Evolutionary conservation across 2,329 filamentous ascomycete genomes (phyloP), one percentile per base, ranked within the genome.

Genomic region (Chaetomiaceae sp.): DNA sequence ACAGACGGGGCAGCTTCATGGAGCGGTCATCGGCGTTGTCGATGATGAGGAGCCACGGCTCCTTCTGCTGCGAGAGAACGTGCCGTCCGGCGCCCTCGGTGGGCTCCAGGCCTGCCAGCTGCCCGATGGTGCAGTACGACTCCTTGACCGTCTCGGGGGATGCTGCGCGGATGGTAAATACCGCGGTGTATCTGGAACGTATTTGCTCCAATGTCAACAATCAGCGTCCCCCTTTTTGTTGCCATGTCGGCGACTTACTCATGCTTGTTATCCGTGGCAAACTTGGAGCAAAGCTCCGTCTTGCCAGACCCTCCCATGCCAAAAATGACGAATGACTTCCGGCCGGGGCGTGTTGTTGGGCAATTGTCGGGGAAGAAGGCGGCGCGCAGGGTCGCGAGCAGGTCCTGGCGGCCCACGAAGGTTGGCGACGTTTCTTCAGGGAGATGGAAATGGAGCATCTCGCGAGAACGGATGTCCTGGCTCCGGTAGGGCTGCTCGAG

Each of bases 1-100:
- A 46, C 17, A 46, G n/a, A 14, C 43, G 43, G 14, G 17, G 15
- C 19, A 46, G 29, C 19, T 46, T 46, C 14, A 46, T 36, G 19
- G 43, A 46, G 19, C 31, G 43, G 17, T 46, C 46, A 19, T 54
- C 54, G 20, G 51, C 54, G 25, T 57, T 54, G 51, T 57, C 54
- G 14, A 57, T 54, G 46, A 57, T 57, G 34, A 57, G 54, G 11
- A 57, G 51, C 54, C 54, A 57, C 12, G 46, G 42, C n/a, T 57
- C 42, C 15, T 22, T 44, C 20, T 54, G 51, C 33, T 57, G 54
- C 12, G 51, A 43, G 8, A 54, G 43, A 17, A 54, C 46, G 31
- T 54, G 46, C 9, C 38, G 33, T 17, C 54, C 54, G 8, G 54
- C 40, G 33, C 46, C 43, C 23, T 57, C 54, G 5, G 54, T 57